phyloP scores from a whole-genome alignment of 2,329 filamentous ascomycete species.

The Penicillium rolfsii region DNA sequence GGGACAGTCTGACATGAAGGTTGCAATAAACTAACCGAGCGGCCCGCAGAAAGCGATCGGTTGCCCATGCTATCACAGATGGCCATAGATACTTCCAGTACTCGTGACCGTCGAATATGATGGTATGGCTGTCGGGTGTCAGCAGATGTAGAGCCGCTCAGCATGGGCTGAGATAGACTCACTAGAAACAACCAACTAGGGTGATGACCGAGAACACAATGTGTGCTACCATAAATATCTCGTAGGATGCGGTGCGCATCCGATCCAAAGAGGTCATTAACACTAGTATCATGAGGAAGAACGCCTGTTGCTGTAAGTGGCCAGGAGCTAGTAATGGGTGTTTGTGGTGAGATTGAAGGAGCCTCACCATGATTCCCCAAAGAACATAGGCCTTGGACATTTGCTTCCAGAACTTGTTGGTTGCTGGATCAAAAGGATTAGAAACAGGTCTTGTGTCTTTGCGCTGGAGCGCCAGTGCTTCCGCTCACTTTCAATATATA shows the following conservation, averaged over 20 bases:
- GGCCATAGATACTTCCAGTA: conserved; percentile 58
- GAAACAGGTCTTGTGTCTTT: not conserved
- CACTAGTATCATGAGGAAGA: conserved; percentile 46
- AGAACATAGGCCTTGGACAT: conserved; percentile 35
- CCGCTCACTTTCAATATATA: conserved; percentile 34
- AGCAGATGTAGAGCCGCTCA: conserved; percentile 3
- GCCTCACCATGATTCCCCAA: conserved; percentile 37
- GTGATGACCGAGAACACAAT: conserved; percentile 45
- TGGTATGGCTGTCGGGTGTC: conserved; percentile 46
- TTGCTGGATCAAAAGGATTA: conserved; percentile 16
- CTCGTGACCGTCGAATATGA: conserved; percentile 51
- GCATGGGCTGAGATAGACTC: conserved; percentile 20
- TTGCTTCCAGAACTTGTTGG: conserved; percentile 32
- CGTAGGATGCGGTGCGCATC: conserved; percentile 50
- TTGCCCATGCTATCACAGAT: conserved; percentile 52
- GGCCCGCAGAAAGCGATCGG: conserved; percentile 53
- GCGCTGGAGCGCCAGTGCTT: too few relatives aligned
- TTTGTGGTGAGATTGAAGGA: not conserved
- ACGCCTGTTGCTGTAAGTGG: conserved; percentile 30
- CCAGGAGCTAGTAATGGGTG: not conserved
- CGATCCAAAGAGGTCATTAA: conserved; percentile 52
- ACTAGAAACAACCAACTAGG: conserved; percentile 55
- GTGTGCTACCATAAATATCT: conserved; percentile 48
- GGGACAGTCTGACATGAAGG: conserved; percentile 37
- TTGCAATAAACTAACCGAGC: conserved; percentile 51